A percentile compares a stretch with the other conserved stretches of the same genome.
Evolutionary conservation across 208 protist species (phyloP).

Genomic region (Leishmania aethiopica): DNA sequence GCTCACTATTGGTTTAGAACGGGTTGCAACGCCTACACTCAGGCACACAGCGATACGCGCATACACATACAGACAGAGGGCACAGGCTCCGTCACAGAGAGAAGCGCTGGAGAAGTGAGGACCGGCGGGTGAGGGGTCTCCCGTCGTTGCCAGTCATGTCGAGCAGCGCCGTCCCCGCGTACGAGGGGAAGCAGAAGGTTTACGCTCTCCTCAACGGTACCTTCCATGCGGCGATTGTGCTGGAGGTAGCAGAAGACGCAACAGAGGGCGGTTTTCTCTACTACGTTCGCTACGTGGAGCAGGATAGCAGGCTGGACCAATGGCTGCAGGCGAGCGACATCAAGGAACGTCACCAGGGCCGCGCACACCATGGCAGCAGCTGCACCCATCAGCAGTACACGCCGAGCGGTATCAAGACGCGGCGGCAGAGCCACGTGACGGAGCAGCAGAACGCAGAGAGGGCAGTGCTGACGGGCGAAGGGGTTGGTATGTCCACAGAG

Average conservation of each 20-base stretch:
- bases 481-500: background rate
- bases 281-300: constrained; percentile 90
- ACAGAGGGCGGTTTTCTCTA: constrained; percentile 59
- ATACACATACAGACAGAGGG: background rate
- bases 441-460: constrained; percentile 18
- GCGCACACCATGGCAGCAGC: constrained; percentile 35
- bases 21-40: background rate
- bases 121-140: background rate
- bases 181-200: constrained; percentile 82
- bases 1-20: background rate
- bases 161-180: constrained; percentile 31
- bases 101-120: background rate
- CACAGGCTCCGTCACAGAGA: background rate
- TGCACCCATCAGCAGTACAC: constrained; percentile 33
- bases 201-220: constrained; percentile 81
- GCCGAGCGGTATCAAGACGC: constrained; percentile 62
- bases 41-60: background rate
- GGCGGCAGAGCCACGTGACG: constrained; percentile 52
- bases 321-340: constrained; percentile 82
- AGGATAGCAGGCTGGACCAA: constrained; percentile 88
- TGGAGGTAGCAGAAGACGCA: constrained; percentile 70
- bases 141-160: constrained; percentile 11
- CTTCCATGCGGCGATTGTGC: constrained; percentile 75
- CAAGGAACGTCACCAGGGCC: constrained; percentile 68
- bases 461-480: constrained; percentile 11